These are phyloP conservation scores for Albizia julibrissin DNA, from an alignment of 306 rosid genomes.

Conservation along the genomic window DNA sequence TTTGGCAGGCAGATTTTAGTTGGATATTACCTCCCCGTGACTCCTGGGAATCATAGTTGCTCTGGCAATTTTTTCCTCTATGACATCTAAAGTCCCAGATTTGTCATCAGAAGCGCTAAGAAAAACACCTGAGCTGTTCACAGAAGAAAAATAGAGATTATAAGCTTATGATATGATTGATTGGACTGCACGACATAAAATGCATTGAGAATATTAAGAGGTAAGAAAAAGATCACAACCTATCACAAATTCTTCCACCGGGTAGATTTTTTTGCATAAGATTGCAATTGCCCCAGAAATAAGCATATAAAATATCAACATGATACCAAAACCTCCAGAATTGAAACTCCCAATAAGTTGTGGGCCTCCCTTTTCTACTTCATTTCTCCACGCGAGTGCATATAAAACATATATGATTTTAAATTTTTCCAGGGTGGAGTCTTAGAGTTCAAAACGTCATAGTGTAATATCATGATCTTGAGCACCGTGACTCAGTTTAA, in stretches of 20 bases:
- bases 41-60: conserved; percentile 80
- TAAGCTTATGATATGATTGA: conserved; percentile 21
- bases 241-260: conserved; percentile 6
- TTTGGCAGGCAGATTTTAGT: neutral
- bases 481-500: conserved; percentile 17
- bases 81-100: conserved; percentile 57
- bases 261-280: conserved; percentile 8
- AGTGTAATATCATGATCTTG: neutral
- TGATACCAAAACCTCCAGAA: conserved; percentile 10
- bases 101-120: conserved; percentile 68
- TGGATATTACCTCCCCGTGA: conserved; percentile 77
- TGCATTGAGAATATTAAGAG: conserved; percentile 16
- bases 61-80: conserved; percentile 88
- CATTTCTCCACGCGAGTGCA: neutral
- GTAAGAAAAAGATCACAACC: neutral
- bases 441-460: neutral
- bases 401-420: neutral
- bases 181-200: conserved; percentile 13
- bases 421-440: neutral
- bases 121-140: conserved; percentile 79
- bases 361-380: neutral
- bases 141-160: conserved; percentile 21
- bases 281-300: neutral
- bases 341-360: conserved; percentile 12
- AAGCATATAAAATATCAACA: conserved; percentile 17